Evolutionary conservation across 2,329 filamentous ascomycete species (phyloP).

Genomic region (Didymella keratinophila): DNA sequence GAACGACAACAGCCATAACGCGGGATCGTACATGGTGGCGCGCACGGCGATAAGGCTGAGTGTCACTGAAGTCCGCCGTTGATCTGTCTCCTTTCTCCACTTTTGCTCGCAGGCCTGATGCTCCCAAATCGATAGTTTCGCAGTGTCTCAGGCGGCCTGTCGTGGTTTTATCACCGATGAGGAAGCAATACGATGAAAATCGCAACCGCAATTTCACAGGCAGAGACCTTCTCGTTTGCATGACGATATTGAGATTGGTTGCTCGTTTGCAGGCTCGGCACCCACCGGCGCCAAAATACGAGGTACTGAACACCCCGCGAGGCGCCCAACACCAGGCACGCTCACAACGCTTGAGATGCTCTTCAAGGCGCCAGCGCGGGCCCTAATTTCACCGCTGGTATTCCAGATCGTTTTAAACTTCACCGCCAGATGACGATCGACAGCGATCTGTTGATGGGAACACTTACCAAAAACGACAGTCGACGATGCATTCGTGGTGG

Average conservation of each 20-base stretch:
- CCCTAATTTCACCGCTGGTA: conserved; percentile 5
- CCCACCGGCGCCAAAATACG: conserved; percentile 23
- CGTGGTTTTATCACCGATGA: conserved; percentile 6
- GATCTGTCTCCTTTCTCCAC: conserved; percentile 19
- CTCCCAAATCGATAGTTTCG: conserved; percentile 26
- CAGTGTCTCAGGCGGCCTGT: conserved; percentile 12
- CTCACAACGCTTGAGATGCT: conserved; percentile 1
- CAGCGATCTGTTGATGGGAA: conserved; percentile 12
- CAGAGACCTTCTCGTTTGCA: conserved; percentile 21
- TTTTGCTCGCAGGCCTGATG: conserved; percentile 16
- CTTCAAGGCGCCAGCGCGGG: conserved; percentile 10
- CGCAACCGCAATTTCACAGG: conserved; percentile 24
- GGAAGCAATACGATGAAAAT: conserved; percentile 11
- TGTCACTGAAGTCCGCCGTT: conserved; percentile 9
- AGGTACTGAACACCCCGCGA: conserved; percentile 18
- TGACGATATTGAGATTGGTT: conserved; percentile 20
- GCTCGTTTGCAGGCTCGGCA: conserved; percentile 15
- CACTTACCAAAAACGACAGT: conserved; percentile 18
- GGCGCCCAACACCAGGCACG: conserved; percentile 17
- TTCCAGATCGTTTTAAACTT: conserved; percentile 18
- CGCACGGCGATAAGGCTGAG: conserved; percentile 11
- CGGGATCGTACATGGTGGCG: conserved; percentile 7
- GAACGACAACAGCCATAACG: conserved; percentile 8
- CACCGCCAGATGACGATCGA: conserved; percentile 18
- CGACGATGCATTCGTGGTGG: conserved; percentile 16